Evolutionary conservation across 176 grass and related monocot species (phyloP), one percentile per base, ranked within the genome.

Genomic region (Rhynchospora breviuscula): DNA sequence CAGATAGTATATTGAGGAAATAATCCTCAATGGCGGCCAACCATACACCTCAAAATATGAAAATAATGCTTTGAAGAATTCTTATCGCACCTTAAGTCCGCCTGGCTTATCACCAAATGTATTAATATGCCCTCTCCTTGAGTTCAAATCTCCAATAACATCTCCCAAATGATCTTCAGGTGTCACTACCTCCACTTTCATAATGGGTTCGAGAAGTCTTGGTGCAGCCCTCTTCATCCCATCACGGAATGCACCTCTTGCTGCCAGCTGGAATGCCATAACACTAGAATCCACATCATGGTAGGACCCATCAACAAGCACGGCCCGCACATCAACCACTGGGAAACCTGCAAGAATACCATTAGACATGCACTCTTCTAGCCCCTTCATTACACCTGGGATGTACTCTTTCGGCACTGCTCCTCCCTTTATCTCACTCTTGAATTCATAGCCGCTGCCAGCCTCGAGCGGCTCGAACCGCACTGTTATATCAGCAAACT

Each of bases 221-320:
- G 95, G 95, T 64, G 53, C 87, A 83, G 95, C 92, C 83, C 90
- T 98, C 91, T 91, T 95, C 79, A 95, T 78, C 56, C 95, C 95
- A 23, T 95, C 89, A 63, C 95, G 92, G 69, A 98, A 98, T 33
- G 95, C 95, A 35, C 92, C 95, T 78, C 95, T 89, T 60, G 95
- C 96, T 66, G 96, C 96, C 80, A 98, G 89, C 81, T 98, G 92
- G 85, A 98, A 98, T 12, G 96, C 96, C 78, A 98, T 80, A 69
- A 95, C 91, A 87, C 92, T 98, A 53, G 96, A 98, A 91, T 98
- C 96, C 52, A 98, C 96, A 86, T 98, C 96, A 61, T 98, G 96
- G 83, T 98, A 98, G 17, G 92, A 90, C 23, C 92, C 96, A 90
- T 98, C 96, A 76, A 98, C 87, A 73, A 98, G 79, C 66, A 90